Evolutionary conservation across 345 rosid genomes (phyloP), one percentile per base, ranked within the genome.

Genomic region (Eucalyptus pauciflora): DNA sequence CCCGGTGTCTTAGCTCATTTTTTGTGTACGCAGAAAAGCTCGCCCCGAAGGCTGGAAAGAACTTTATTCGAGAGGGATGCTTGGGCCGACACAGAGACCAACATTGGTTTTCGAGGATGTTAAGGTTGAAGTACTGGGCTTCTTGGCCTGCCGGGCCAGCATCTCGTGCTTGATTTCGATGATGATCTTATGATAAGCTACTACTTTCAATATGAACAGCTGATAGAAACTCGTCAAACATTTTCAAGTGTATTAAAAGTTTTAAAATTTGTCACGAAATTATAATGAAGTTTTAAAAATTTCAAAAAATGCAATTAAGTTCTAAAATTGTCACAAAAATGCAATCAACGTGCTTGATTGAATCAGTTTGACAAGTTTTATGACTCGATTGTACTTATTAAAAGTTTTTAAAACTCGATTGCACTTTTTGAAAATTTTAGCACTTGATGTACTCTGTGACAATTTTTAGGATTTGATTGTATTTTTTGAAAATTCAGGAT

Each of bases 271-370:
- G 0, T 56, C 62, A 56, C 0, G 6, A 56, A 24, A 56, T 1
- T 24, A 17, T 0, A 24, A 56, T 56, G 1, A 56, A 56, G 0
- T 2, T 56, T 3, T 56, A n/a, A 56, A 24, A 56, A 18, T 52
- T 52, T 52, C 4, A 18, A 22, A 56, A 56, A 22, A 56, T 56
- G 1, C 3, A 56, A 56, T 56, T 1, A 56, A 24, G 6, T 56
- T 51, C 1, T 56, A 56, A 56, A 56, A 0, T 22, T 24, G 5
- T 56, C 3, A 24, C 0, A 0, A 56, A 56, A 56, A 29, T 56
- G 12, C 6, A 56, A 10, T 1, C 0, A 22, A 22, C 0, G 5
- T 1, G 0, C 25, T 52, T 18, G 0, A 52, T 0, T 52, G 1
- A 52, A 52, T 1, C 0, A 3, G 0, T 18, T 52, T 20, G 1